Percentiles rank a stretch among this genome's conserved stretches.
These are phyloP conservation scores for Lepidium campestre DNA, from an alignment of 441 rosid genomes.

Conservation along the genomic window DNA sequence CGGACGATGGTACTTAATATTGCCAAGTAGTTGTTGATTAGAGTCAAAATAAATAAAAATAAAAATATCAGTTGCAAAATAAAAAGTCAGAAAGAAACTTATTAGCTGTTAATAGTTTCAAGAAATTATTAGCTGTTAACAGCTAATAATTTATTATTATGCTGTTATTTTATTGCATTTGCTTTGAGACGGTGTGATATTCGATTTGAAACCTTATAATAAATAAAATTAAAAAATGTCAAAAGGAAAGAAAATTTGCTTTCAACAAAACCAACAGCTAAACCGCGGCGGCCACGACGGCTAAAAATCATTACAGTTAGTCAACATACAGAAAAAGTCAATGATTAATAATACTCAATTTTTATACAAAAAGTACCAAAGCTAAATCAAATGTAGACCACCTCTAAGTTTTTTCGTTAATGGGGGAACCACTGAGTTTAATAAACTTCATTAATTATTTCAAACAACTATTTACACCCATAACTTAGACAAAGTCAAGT, in stretches of 20 bases:
- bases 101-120: neutral
- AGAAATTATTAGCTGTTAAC: constrained; percentile 11
- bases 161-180: neutral
- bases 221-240: neutral
- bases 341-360: neutral
- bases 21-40: neutral
- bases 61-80: neutral
- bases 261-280: neutral
- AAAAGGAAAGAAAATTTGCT: neutral
- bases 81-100: neutral
- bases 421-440: neutral
- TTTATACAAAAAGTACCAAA: neutral
- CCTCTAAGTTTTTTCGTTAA: neutral
- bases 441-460: neutral
- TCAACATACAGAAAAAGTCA: constrained; percentile 3
- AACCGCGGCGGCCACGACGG: constrained; percentile 23
- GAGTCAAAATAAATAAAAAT: neutral
- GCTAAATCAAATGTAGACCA: neutral
- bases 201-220: neutral
- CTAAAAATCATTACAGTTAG: neutral
- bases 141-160: constrained; percentile 1
- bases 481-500: neutral
- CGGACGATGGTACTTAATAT: neutral
- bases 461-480: neutral
- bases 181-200: constrained; percentile 5